These are phyloP conservation scores for Akanthomyces uredinophilus DNA, from an alignment of 2,329 filamentous ascomycete genomes.

Conservation along the genomic window DNA sequence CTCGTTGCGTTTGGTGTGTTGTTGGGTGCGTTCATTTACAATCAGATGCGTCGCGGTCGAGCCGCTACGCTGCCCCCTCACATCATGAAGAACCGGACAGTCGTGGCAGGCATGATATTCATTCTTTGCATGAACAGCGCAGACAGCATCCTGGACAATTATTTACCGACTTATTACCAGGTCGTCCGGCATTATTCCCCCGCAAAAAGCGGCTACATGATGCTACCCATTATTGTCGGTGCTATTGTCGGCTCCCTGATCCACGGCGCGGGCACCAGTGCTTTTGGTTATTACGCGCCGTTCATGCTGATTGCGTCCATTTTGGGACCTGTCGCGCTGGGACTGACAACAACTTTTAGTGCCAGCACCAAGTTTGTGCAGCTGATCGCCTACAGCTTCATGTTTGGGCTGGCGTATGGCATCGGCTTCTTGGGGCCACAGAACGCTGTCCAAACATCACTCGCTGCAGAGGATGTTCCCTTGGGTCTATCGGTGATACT, in stretches of 20 bases:
- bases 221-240: conserved; percentile 17
- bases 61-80: conserved; percentile 37
- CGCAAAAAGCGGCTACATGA: conserved; percentile 24
- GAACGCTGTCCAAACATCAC: conserved; percentile 36
- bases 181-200: conserved; percentile 34
- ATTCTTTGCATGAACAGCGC: conserved; percentile 33
- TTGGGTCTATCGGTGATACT: conserved; percentile 21
- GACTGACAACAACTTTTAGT: conserved; percentile 34
- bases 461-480: conserved; percentile 20
- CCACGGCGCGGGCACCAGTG: conserved; percentile 26
- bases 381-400: conserved; percentile 36
- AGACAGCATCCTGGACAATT: conserved; percentile 28
- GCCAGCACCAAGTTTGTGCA: conserved; percentile 25
- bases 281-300: conserved; percentile 36
- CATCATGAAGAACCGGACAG: conserved; percentile 34
- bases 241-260: conserved; percentile 8
- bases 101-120: conserved; percentile 29
- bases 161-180: conserved; percentile 37
- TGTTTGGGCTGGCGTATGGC: conserved; percentile 35
- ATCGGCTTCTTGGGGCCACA: conserved; percentile 34
- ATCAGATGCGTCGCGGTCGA: conserved; percentile 30
- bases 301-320: conserved; percentile 31
- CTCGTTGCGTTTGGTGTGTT: conserved; percentile 29
- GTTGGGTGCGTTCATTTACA: conserved; percentile 24
- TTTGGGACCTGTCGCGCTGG: conserved; percentile 26